Evolutionary conservation across 352 stramenopile genomes (phyloP).

Genomic region (Phytophthora palmivora): DNA sequence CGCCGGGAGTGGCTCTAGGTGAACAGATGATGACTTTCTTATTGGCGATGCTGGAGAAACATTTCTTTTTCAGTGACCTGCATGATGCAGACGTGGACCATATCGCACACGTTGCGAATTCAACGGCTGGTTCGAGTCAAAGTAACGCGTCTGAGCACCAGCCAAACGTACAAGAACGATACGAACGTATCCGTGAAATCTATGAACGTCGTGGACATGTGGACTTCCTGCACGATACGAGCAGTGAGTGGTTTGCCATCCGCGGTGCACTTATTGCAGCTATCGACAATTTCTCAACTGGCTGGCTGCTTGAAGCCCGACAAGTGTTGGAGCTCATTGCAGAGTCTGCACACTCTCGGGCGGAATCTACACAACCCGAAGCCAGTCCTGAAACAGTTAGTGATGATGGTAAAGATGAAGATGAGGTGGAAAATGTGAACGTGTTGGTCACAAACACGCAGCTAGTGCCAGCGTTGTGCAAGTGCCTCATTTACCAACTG

Average conservation of each 20-base stretch:
- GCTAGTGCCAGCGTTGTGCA: slow-evolving; percentile 80
- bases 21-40: slow-evolving; percentile 90
- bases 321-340: slow-evolving; percentile 67
- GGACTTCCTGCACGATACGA: slow-evolving; percentile 71
- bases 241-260: slow-evolving; percentile 77
- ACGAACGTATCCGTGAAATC: slow-evolving; percentile 77
- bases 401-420: slow-evolving; percentile 22
- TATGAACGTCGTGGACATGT: slow-evolving; percentile 71
- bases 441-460: slow-evolving; percentile 87
- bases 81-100: slow-evolving; percentile 77
- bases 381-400: neutral
- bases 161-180: slow-evolving; percentile 42
- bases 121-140: neutral
- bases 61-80: slow-evolving; percentile 87
- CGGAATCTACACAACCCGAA: slow-evolving; percentile 1
- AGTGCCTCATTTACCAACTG: slow-evolving; percentile 85
- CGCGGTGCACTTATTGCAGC: slow-evolving; percentile 67
- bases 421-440: slow-evolving; percentile 68
- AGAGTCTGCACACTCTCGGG: slow-evolving; percentile 3
- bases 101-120: slow-evolving; percentile 43
- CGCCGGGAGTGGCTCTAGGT: slow-evolving; percentile 64
- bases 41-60: slow-evolving; percentile 77
- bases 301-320: slow-evolving; percentile 68
- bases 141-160: neutral
- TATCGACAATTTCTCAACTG: slow-evolving; percentile 78